Conservation (phyloP, 139 green algal genomes). For the Nannochloris sp. region DNA sequence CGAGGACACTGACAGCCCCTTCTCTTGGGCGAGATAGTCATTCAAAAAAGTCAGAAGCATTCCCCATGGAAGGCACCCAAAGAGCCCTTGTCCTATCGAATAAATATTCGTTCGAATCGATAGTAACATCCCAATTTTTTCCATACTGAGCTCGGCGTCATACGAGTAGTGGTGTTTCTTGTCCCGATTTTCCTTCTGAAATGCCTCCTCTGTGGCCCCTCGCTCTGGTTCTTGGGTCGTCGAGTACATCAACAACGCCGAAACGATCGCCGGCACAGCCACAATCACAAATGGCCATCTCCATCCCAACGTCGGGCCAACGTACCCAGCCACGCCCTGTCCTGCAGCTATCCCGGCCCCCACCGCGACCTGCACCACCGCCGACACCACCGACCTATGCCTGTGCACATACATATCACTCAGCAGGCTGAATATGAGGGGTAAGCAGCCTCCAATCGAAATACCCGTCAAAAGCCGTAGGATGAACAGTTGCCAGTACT, state of each 20-base stretch:
- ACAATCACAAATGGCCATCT: conserved; percentile 76
- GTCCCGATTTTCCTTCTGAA: conserved; percentile 25
- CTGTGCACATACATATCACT: conserved; percentile 57
- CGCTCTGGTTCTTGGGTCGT: conserved; percentile 50
- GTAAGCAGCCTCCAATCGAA: conserved; percentile 63
- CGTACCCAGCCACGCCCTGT: conserved; percentile 53
- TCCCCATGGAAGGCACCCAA: conserved; percentile 69
- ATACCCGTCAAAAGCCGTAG: conserved; percentile 74
- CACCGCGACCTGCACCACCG: conserved; percentile 54
- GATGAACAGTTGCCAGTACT: conserved; percentile 73
- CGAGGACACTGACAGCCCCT: conserved; percentile 25
- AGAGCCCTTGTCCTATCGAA: conserved; percentile 54
- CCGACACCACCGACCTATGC: conserved; percentile 32
- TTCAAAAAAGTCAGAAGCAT: conserved; percentile 72
- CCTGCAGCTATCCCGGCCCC: conserved; percentile 55
- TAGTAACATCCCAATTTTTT: conserved; percentile 44
- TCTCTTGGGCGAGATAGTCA: conserved; percentile 63
- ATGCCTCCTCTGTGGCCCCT: conserved; percentile 38
- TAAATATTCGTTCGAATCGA: conserved; percentile 53
- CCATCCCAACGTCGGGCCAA: conserved; percentile 63
- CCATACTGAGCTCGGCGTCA: conserved; percentile 45
- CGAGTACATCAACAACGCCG: conserved; percentile 49
- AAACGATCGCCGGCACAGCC: conserved; percentile 40
- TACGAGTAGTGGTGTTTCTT: conserved; percentile 33
- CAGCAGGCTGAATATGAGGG: conserved; percentile 69